Evolutionary conservation across 371 early-diverging fungal species (phyloP), one percentile per base, ranked within the genome.

Genomic region (Saksenaea oblongispora): DNA sequence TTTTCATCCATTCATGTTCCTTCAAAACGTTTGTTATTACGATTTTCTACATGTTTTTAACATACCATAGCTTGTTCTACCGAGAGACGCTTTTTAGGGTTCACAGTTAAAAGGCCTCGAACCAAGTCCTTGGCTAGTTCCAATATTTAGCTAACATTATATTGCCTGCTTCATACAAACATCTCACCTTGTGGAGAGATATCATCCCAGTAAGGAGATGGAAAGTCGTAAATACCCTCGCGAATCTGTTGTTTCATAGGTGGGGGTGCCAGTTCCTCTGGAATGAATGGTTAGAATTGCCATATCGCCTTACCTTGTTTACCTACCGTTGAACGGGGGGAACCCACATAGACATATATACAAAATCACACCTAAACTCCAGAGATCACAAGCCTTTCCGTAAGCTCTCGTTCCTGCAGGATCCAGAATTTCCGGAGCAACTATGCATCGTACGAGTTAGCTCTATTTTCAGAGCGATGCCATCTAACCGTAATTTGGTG

Each of bases 291-390:
- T 47, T 31, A 44, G 26, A 13, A 34, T 15, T 24, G 0, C 41
- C 36, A n/a, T 17, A 9, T 15, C 18, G 56, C 42, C 14, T 56
- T 31, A 31, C 26, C 34, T 44, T 14, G 27, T 5, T 4, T 5
- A 64, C 76, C 59, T 79, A 80, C 82, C 85, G 54, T 82, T 82
- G 70, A 98, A 99, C 15, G 99, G 99, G 2, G 98, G 96, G 69
- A 87, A 93, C 2, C 98, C 99, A 75, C 93, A 95, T 2, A 98
- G 77, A 72, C 98, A 92, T 59, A 99, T 95, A 76, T 98, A 99
- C 22, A 99, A 85, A 63, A 99, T 97, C 0, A 99, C 99, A 14
- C 99, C 99, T 15, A 98, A 77, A 54, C 98, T 95, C 99, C 99
- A 99, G 75, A 98, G 82, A 67, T 99, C 99, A 18, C 98, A 95